A percentile compares a stretch with the other conserved stretches of the same genome.
phyloP scores from a whole-genome alignment of 176 grass and related monocot species.

The Otatea glauca region DNA sequence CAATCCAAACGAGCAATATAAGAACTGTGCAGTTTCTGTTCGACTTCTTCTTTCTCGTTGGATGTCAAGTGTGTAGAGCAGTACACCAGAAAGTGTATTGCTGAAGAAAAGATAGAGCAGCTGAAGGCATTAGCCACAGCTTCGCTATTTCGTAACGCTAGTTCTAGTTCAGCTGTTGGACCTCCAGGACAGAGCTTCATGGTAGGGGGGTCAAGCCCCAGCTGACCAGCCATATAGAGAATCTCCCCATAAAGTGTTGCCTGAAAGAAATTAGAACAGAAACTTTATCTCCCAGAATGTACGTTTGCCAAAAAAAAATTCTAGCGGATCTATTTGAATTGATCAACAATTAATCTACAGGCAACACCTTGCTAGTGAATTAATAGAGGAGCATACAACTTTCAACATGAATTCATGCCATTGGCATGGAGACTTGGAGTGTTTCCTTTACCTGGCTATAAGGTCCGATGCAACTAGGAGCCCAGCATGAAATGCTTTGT shows the following conservation, averaged over 20 bases:
- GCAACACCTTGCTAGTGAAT: conserved; percentile 9
- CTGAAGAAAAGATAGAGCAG: conserved; percentile 70
- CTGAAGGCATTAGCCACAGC: conserved; percentile 80
- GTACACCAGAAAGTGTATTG: conserved; percentile 81
- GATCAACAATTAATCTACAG: neutral
- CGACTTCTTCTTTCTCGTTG: conserved; percentile 57
- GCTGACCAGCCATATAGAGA: conserved; percentile 91
- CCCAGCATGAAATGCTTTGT: conserved; percentile 99
- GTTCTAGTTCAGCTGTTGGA: conserved; percentile 65
- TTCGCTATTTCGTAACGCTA: conserved; percentile 76
- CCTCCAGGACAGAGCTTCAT: conserved; percentile 77
- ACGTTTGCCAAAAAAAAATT: neutral
- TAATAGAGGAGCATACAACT: neutral
- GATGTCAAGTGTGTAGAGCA: conserved; percentile 67
- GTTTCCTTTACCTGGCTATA: conserved; percentile 80
- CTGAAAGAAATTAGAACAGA: conserved; percentile 48
- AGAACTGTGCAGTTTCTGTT: conserved; percentile 53
- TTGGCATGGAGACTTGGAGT: neutral
- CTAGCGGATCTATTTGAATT: neutral
- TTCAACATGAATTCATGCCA: conserved; percentile 17
- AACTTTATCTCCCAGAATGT: neutral
- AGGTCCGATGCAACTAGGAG: conserved; percentile 97
- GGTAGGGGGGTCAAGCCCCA: conserved; percentile 82
- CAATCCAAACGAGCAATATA: conserved; percentile 45
- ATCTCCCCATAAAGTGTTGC: conserved; percentile 78